A percentile compares a stretch with the other conserved stretches of the same genome.
phyloP scores from a whole-genome alignment of 108 stramenopile species.

The Schizochytrium sp. region DNA sequence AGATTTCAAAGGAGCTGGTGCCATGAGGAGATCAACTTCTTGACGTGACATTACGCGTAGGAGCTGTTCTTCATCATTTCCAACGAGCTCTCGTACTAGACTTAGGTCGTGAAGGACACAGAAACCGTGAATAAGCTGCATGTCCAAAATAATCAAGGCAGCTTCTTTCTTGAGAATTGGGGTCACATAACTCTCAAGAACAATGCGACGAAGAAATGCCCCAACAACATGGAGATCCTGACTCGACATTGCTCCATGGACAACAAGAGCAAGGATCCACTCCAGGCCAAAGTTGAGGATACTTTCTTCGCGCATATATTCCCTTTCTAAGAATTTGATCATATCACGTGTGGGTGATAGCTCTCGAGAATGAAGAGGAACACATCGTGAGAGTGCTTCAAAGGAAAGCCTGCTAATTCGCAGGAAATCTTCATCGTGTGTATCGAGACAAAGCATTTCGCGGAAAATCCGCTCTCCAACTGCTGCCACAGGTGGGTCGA shows the following conservation, averaged over 20 bases:
- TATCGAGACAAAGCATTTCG: background rate
- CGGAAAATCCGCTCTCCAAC: background rate
- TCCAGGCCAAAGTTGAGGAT: background rate
- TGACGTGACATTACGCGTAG: background rate
- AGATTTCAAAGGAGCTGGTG: background rate
- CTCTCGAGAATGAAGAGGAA: slow-evolving; percentile 4
- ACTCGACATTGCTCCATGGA: background rate
- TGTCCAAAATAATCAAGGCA: background rate
- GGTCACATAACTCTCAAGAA: background rate
- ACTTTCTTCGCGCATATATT: background rate
- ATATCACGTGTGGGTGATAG: background rate
- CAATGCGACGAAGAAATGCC: background rate
- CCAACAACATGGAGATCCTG: background rate
- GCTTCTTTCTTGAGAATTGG: background rate
- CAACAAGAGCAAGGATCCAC: background rate
- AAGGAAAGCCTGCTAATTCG: background rate
- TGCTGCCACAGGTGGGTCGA: background rate
- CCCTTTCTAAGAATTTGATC: background rate
- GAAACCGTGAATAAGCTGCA: background rate
- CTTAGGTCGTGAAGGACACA: background rate
- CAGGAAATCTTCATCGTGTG: background rate
- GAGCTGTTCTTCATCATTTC: background rate
- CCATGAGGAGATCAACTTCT: background rate
- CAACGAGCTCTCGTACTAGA: background rate
- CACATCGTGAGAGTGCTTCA: background rate